A percentile compares a stretch with the other conserved stretches of the same genome.
phyloP scores from a whole-genome alignment of 441 rosid genomes.

The Pelargonium fulgidum region DNA sequence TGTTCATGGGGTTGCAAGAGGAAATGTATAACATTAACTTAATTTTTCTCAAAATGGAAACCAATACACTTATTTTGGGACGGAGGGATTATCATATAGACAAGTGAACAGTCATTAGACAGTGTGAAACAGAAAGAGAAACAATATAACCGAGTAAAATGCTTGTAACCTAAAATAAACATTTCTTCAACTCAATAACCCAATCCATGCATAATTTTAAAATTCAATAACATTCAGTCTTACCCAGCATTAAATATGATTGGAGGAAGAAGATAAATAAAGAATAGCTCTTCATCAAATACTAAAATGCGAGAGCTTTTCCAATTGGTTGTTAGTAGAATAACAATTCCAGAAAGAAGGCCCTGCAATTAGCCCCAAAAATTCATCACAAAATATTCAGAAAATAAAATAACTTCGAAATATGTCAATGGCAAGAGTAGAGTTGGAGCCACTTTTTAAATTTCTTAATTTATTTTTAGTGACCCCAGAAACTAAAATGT shows the following conservation, averaged over 20 bases:
- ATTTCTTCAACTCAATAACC: no score
- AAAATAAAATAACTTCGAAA: no score
- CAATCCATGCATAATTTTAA: neutral
- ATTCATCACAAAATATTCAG: neutral
- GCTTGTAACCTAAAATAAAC: no score
- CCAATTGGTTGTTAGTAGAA: constrained; percentile 25
- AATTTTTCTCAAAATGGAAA: no score
- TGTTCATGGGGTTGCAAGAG: no score
- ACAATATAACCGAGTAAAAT: no score
- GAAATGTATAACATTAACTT: no score
- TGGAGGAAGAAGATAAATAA: constrained; percentile 33
- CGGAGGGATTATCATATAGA: no score
- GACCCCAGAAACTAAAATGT: neutral
- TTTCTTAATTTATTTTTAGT: neutral
- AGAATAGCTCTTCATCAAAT: constrained; percentile 29
- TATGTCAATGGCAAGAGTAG: neutral
- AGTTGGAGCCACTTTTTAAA: neutral
- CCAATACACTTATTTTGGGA: no score
- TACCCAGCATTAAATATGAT: constrained; percentile 35
- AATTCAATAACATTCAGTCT: neutral
- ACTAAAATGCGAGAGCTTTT: constrained; percentile 22
- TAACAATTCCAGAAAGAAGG: constrained; percentile 23
- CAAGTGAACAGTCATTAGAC: no score
- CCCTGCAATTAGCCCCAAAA: constrained; percentile 30
- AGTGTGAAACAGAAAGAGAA: no score